These are phyloP conservation scores for Fusarium verticillioides DNA, from an alignment of 2,329 filamentous ascomycete species.

Conservation along the genomic window DNA sequence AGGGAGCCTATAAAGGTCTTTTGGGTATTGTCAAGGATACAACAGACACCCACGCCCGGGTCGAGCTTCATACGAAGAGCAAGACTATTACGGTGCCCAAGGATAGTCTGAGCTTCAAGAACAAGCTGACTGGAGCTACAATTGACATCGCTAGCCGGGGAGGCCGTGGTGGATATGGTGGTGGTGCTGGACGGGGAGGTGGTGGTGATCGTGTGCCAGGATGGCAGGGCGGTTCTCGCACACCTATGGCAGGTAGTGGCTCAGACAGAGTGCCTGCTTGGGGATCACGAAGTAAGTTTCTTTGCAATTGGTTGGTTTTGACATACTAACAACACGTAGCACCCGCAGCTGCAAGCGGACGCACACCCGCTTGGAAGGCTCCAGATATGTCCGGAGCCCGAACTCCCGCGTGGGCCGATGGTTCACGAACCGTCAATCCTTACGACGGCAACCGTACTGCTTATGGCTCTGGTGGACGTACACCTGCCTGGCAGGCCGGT, in stretches of 20 bases:
- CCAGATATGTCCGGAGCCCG: slow-evolving; percentile 66
- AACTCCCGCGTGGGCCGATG: slow-evolving; percentile 78
- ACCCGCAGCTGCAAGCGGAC: slow-evolving; percentile 64
- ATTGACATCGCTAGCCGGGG: slow-evolving; percentile 74
- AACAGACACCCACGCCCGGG: slow-evolving; percentile 84
- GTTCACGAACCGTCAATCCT: slow-evolving; percentile 74
- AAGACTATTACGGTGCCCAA: slow-evolving; percentile 90
- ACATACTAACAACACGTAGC: slow-evolving; percentile 53
- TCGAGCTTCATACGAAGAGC: slow-evolving; percentile 94
- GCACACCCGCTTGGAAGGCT: slow-evolving; percentile 72
- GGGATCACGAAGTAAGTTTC: slow-evolving; percentile 73
- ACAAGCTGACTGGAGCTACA: slow-evolving; percentile 81
- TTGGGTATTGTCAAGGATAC: slow-evolving; percentile 96
- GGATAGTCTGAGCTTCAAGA: slow-evolving; percentile 84
- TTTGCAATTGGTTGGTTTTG: background rate
- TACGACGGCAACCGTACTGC: slow-evolving; percentile 81
- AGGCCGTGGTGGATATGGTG: slow-evolving; percentile 57
- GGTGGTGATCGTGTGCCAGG: slow-evolving; percentile 60
- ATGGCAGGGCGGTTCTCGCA: slow-evolving; percentile 75
- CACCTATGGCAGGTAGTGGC: slow-evolving; percentile 69
- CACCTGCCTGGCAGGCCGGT: slow-evolving; percentile 82
- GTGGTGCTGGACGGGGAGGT: slow-evolving; percentile 58
- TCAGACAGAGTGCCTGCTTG: slow-evolving; percentile 81
- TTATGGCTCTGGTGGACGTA: slow-evolving; percentile 78
- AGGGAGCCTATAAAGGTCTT: slow-evolving; percentile 90